These are phyloP conservation scores for Lodderomyces orthopsilosis DNA, from an alignment of 1,139 yeast species.

Conservation along the genomic window DNA sequence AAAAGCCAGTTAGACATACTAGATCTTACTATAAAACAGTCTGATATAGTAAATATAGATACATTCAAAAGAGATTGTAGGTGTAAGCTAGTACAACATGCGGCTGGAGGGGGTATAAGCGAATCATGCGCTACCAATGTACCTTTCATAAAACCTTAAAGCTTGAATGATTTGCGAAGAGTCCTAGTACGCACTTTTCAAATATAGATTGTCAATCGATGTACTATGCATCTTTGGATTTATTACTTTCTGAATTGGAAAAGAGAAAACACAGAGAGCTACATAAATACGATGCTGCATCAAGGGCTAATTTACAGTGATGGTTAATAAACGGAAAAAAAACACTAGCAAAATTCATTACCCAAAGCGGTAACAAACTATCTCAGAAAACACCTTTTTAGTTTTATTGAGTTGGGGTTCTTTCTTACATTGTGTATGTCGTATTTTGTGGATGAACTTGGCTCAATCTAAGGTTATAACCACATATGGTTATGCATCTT, in stretches of 20 bases:
- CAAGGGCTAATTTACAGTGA: background rate
- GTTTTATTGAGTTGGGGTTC: background rate
- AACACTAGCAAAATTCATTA: background rate
- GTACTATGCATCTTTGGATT: no score
- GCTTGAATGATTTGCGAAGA: background rate
- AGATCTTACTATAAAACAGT: constrained; percentile 33
- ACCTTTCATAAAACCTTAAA: background rate
- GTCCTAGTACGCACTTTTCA: no score
- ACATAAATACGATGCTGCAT: background rate
- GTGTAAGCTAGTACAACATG: background rate
- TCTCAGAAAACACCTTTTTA: background rate
- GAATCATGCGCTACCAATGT: background rate
- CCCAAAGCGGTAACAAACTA: background rate
- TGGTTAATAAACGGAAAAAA: background rate
- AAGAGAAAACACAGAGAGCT: no score
- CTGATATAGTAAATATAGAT: background rate
- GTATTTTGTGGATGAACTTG: no score
- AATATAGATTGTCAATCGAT: no score
- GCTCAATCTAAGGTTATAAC: background rate
- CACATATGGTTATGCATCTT: background rate
- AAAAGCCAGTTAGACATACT: constrained; percentile 35
- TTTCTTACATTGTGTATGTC: no score
- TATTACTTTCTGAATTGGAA: no score
- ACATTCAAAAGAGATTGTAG: background rate
- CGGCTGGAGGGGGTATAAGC: background rate